These are phyloP conservation scores for Sextonia rubra DNA, from an alignment of 164 flowering plant genomes.

Conservation along the genomic window DNA sequence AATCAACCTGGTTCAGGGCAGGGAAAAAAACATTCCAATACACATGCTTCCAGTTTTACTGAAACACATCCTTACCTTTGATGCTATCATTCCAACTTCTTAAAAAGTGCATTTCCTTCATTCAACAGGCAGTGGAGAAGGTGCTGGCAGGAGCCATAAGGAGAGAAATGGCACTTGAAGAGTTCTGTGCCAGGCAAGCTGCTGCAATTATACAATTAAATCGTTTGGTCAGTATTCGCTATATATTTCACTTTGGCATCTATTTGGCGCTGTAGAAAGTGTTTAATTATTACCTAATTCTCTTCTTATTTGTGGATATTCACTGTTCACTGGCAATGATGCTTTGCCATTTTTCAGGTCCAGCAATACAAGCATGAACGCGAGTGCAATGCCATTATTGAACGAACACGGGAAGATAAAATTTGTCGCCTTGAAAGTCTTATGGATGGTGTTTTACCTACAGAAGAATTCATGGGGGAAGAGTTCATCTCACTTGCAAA, in stretches of 20 bases:
- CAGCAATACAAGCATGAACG: constrained; percentile 97
- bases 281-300: neutral
- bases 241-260: constrained; percentile 2
- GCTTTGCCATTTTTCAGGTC: constrained; percentile 40
- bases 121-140: constrained; percentile 85
- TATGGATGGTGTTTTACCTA: constrained; percentile 88
- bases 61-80: no score
- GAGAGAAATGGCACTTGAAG: constrained; percentile 97
- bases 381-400: constrained; percentile 85
- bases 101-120: neutral
- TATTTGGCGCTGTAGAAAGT: neutral
- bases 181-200: constrained; percentile 68
- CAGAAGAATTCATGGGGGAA: constrained; percentile 84
- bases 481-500: constrained; percentile 62
- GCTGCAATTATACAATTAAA: constrained; percentile 82
- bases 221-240: constrained; percentile 59
- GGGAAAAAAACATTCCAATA: no score
- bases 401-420: constrained; percentile 87
- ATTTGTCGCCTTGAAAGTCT: constrained; percentile 88
- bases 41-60: no score
- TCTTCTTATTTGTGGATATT: neutral
- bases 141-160: constrained; percentile 94
- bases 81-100: neutral
- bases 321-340: neutral
- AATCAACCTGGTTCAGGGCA: neutral